Evolutionary conservation across 2,329 filamentous ascomycete genomes (phyloP).

Genomic region (Pyrenophora teres): DNA sequence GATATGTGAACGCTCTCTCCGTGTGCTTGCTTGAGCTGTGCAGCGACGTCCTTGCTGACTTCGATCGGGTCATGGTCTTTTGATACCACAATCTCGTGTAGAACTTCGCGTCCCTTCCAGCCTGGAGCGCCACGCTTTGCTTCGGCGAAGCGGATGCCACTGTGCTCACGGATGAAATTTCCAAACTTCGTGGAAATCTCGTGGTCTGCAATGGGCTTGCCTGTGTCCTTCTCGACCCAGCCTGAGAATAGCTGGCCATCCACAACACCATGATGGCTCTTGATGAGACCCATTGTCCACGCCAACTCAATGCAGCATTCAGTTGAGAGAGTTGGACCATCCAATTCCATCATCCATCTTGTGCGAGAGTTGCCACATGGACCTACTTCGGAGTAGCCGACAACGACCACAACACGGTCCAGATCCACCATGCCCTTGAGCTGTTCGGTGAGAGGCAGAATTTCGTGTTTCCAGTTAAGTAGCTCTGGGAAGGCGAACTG

Average conservation of each 20-base stretch:
- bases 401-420: constrained; percentile 96
- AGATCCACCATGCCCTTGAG: constrained; percentile 98
- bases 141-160: constrained; percentile 96
- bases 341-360: constrained; percentile 98
- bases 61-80: constrained; percentile 98
- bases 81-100: constrained; percentile 96
- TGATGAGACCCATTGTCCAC: constrained; percentile 99
- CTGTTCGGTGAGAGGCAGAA: constrained; percentile 83
- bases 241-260: constrained; percentile 97
- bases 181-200: constrained; percentile 98
- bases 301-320: constrained; percentile 99
- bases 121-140: constrained; percentile 93
- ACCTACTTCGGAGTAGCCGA: constrained; percentile 92
- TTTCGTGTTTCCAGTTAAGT: constrained; percentile 88
- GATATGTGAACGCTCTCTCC: constrained; percentile 98
- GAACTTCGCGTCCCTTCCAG: constrained; percentile 97
- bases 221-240: constrained; percentile 93
- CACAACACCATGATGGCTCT: constrained; percentile 93
- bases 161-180: constrained; percentile 93
- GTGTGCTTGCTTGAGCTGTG: constrained; percentile 96
- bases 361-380: constrained; percentile 99
- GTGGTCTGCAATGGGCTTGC: constrained; percentile 96
- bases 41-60: constrained; percentile 92
- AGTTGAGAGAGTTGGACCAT: constrained; percentile 88
- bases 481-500: constrained; percentile 94